These are phyloP conservation scores for Dendryphion nanum DNA, from an alignment of 2,329 filamentous ascomycete genomes.

Conservation along the genomic window DNA sequence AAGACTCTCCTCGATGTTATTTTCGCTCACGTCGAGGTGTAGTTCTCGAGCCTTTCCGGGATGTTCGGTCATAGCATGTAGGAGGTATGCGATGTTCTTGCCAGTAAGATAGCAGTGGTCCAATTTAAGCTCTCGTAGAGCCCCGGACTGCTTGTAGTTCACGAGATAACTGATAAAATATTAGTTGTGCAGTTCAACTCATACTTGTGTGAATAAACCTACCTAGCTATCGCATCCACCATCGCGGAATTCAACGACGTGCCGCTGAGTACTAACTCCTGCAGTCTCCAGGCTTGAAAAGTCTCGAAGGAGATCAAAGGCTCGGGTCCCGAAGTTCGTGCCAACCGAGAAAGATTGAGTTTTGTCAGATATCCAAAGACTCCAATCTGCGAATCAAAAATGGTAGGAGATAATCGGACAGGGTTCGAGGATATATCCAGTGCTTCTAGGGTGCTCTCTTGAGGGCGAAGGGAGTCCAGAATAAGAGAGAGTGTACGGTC, in stretches of 20 bases:
- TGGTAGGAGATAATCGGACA: conserved; percentile 61
- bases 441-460: conserved; percentile 66
- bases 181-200: not conserved
- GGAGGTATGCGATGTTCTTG: conserved; percentile 62
- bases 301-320: conserved; percentile 66
- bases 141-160: conserved; percentile 57
- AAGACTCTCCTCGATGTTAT: conserved; percentile 55
- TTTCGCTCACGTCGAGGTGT: conserved; percentile 66
- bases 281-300: conserved; percentile 64
- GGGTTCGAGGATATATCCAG: conserved; percentile 67
- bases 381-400: conserved; percentile 66
- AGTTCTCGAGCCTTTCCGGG: conserved; percentile 55
- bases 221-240: conserved; percentile 60
- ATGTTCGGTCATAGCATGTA: conserved; percentile 60
- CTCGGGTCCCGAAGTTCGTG: conserved; percentile 61
- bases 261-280: conserved; percentile 64
- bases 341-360: conserved; percentile 64
- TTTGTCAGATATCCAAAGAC: conserved; percentile 66
- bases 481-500: conserved; percentile 61
- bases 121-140: conserved; percentile 60
- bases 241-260: conserved; percentile 62
- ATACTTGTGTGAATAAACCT: conserved; percentile 4
- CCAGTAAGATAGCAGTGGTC: conserved; percentile 67
- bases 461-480: conserved; percentile 62
- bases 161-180: conserved; percentile 58